Evolutionary conservation across 805 yeast species (phyloP), one percentile per base, ranked within the genome.

Genomic region (Teunomyces cretensis): DNA sequence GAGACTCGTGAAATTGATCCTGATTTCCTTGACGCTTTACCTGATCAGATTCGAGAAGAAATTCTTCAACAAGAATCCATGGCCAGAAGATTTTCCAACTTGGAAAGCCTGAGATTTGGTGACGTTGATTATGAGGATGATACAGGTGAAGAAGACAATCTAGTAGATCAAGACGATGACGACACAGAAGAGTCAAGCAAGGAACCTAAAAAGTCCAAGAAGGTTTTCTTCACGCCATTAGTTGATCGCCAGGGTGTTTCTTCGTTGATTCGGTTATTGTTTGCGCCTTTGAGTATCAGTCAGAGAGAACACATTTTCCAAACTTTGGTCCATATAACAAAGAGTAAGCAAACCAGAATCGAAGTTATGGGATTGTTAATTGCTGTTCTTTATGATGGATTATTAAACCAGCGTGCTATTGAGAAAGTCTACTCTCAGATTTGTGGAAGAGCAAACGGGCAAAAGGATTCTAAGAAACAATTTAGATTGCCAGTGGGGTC

Each of bases 1-100:
- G 68, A 74, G 11, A 70, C 79, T 2, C 70, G 88, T 24, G 96
- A 86, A 53, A 78, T 88, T 43, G 95, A 84, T 52, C 84, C 89
- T 0, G 89, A 83, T 33, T 90, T 89, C 61, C 70, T 90, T 49
- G 83, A 84, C 17, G 92, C 95, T 1, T 71, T 89, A 8, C 96
- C 97, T 0, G 85, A 80, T 45, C 65, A 61, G 54, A 74, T 87
- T 19, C 70, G 94, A 17, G 78, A 79, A 15, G 86, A 82, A 50
- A 81, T 84, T 33, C 58, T 82, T 13, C 80, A 76, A 24, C 84
- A 80, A 40, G 86, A 83, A 53, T 69, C 75, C 0, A 64, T 74
- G 53, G 70, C 75, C 2, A 53, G 72, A 32, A 58, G 79, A 44
- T 67, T 65, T 48, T 57, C 72, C 1, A 52, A 53, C 9, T 47